Percentiles rank a stretch among this genome's conserved stretches.
Conservation (phyloP, 805 yeast genomes). For the Candida odintsovae region DNA sequence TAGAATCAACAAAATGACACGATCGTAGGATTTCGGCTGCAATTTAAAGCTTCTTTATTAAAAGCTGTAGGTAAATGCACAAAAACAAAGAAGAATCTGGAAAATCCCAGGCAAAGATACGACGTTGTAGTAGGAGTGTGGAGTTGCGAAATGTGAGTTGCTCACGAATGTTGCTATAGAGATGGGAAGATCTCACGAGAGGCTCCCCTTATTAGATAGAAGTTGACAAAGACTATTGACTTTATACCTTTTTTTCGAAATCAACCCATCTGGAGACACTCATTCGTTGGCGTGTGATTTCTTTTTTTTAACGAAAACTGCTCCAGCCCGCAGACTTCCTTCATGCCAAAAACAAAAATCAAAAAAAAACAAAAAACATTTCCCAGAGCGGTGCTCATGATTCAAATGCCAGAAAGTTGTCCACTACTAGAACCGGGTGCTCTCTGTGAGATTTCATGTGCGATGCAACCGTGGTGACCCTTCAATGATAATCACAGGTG, state of each 20-base stretch:
- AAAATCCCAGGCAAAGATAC: background rate
- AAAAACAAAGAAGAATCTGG: background rate
- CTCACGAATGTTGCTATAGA: background rate
- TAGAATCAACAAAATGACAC: background rate
- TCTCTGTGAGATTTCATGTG: background rate
- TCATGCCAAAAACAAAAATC: background rate
- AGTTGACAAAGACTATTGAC: background rate
- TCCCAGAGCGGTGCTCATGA: background rate
- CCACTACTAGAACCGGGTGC: background rate
- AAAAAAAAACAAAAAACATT: no score
- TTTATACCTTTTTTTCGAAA: background rate
- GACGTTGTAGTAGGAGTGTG: background rate
- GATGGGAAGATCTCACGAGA: background rate
- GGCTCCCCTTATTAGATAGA: background rate
- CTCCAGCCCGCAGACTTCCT: background rate
- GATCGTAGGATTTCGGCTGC: background rate
- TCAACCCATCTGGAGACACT: background rate
- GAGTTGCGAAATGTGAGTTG: background rate
- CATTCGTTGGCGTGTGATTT: background rate
- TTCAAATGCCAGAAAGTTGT: background rate
- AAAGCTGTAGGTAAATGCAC: background rate
- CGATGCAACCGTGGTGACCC: background rate
- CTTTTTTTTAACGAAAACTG: background rate
- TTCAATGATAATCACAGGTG: no score
- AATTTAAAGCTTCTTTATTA: background rate